These are phyloP conservation scores for Pulveroboletus frians DNA, from an alignment of 768 basidiomycete genomes.

Conservation along the genomic window DNA sequence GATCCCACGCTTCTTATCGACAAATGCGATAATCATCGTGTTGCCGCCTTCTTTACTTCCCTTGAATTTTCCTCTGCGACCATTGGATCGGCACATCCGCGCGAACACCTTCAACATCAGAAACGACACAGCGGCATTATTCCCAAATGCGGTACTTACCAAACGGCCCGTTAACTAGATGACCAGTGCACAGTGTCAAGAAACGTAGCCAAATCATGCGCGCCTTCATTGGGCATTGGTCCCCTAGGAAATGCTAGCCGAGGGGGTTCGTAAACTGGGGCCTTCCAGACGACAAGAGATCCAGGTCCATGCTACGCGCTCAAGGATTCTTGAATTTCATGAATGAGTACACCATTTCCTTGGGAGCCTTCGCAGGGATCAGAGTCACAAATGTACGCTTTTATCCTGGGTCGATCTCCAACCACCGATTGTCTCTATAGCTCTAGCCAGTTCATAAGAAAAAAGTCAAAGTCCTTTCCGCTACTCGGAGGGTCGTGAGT, in stretches of 20 bases:
- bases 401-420: neutral
- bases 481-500: slow-evolving; percentile 73
- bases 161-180: neutral
- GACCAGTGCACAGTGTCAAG: slow-evolving; percentile 28
- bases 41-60: slow-evolving; percentile 78
- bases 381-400: slow-evolving; percentile 52
- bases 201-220: slow-evolving; percentile 27
- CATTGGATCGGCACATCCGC: slow-evolving; percentile 65
- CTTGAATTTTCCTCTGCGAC: slow-evolving; percentile 70
- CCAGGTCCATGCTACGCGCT: slow-evolving; percentile 32
- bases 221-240: slow-evolving; percentile 48
- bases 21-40: slow-evolving; percentile 80
- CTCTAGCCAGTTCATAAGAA: slow-evolving; percentile 75
- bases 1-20: slow-evolving; percentile 73
- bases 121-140: slow-evolving; percentile 78
- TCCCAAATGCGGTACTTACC: slow-evolving; percentile 40
- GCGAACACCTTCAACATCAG: slow-evolving; percentile 74
- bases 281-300: neutral
- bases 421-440: slow-evolving; percentile 30
- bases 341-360: slow-evolving; percentile 79
- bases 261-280: slow-evolving; percentile 15
- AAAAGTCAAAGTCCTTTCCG: slow-evolving; percentile 73
- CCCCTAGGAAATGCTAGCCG: slow-evolving; percentile 78
- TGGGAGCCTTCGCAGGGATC: slow-evolving; percentile 81
- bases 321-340: slow-evolving; percentile 74